Percentiles rank a stretch among this genome's conserved stretches.
phyloP scores from a whole-genome alignment of 495 filamentous ascomycete species.

The Neurospora tetrasperma region DNA sequence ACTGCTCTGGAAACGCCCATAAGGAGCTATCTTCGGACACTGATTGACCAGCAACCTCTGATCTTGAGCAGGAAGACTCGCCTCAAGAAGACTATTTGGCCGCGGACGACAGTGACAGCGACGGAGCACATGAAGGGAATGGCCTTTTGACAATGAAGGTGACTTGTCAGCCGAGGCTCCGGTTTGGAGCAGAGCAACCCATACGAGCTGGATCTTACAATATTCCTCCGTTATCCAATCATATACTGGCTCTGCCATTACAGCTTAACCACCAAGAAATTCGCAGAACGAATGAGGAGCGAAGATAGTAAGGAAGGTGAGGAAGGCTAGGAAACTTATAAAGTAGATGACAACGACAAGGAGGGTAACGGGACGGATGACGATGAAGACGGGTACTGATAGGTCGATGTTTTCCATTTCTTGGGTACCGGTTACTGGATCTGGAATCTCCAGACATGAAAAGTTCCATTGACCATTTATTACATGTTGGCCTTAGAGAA shows the following conservation, averaged over 20 bases:
- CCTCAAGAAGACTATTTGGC: too few species aligned
- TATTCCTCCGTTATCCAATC: slow-evolving; percentile 18
- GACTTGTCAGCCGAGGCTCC: neutral
- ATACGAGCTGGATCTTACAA: neutral
- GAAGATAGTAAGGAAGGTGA: slow-evolving; percentile 6
- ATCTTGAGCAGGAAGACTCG: too few species aligned
- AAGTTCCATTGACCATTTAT: neutral
- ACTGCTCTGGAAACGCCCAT: too few species aligned
- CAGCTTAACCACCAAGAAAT: slow-evolving; percentile 23
- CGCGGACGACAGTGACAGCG: too few species aligned
- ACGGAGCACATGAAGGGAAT: too few species aligned
- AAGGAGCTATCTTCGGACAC: too few species aligned
- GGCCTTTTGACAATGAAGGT: too few species aligned
- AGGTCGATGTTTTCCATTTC: neutral
- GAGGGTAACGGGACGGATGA: neutral
- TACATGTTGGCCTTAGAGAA: neutral
- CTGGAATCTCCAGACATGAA: neutral
- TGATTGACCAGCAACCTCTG: too few species aligned
- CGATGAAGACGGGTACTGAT: neutral
- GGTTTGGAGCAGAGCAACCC: neutral
- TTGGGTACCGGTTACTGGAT: neutral
- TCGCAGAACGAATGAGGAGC: slow-evolving; percentile 24
- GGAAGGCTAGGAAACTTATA: too few species aligned
- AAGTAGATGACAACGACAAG: too few species aligned
- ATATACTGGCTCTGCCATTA: slow-evolving; percentile 29